Evolutionary conservation across 2,329 filamentous ascomycete species (phyloP), one percentile per base, ranked within the genome.

Genomic region (Bimuria novae-zelandiae): DNA sequence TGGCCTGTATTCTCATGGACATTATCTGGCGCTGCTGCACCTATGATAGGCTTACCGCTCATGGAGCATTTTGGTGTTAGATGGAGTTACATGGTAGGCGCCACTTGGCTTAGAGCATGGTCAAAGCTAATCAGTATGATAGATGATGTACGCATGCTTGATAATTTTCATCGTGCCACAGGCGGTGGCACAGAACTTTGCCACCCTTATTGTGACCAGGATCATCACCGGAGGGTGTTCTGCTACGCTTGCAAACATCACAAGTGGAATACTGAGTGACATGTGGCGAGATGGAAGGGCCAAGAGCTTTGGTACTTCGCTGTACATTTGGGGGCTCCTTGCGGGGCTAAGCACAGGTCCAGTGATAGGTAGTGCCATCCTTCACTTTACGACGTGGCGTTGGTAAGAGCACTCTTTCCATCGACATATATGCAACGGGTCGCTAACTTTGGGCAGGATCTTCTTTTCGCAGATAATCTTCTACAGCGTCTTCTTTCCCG

Each of bases 21-120:
- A 16, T 46, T 78, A 1, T 76, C 76, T 1, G 77, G 71, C 7
- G 77, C 75, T 3, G 55, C 76, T 0, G 74, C 73, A 10, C 74
- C 76, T 6, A 54, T 79, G 4, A 41, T 77, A 3, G 68, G 75
- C 1, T 52, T 80, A 2, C 77, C 77, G 1, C 48, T 78, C 19
- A 78, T 77, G 67, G 77, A 79, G 56, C 71, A 72, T 4, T 76
- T 75, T 22, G 77, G 77, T 4, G 73, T 77, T 1, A 71, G 76
- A 62, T 74, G 73, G 4, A 77, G 76, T 3, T 79, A 79, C 35
- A 67, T 79, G 30, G 70, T 68, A 53, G 7, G 56, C 45, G 11
- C 12, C 19, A 29, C 12, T 27, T 32, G 4, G 32, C n/a, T n/a
- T 21, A 33, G 8, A 3, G 35, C 37, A 2, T 37, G 7, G n/a